phyloP scores from a whole-genome alignment of 441 rosid species.

The Euphorbia celastroides region DNA sequence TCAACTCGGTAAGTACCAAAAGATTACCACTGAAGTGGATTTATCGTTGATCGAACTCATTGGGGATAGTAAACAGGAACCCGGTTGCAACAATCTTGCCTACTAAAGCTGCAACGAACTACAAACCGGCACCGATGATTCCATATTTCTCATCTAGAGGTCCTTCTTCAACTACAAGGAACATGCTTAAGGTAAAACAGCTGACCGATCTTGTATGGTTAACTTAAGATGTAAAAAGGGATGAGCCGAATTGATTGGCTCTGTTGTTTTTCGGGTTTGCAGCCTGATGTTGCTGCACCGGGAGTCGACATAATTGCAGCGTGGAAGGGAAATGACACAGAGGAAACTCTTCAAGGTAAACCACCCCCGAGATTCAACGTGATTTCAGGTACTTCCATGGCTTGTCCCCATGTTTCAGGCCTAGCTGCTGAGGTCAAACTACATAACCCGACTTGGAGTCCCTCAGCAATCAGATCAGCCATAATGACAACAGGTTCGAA shows the following conservation, averaged over 20 bases:
- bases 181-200: constrained; percentile 57
- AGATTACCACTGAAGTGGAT: not conserved
- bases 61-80: constrained; percentile 28
- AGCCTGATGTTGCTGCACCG: constrained; percentile 87
- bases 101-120: constrained; percentile 35
- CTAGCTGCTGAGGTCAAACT: constrained; percentile 53
- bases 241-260: not conserved
- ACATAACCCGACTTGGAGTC: constrained; percentile 51
- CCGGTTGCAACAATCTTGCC: constrained; percentile 73
- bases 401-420: constrained; percentile 75
- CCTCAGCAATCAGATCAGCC: constrained; percentile 65
- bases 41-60: not conserved
- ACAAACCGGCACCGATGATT: constrained; percentile 56
- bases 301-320: constrained; percentile 75
- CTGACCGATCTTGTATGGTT: not conserved
- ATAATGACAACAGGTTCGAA: constrained; percentile 61
- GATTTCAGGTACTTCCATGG: constrained; percentile 83
- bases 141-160: constrained; percentile 77
- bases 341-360: constrained; percentile 36
- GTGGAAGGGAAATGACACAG: constrained; percentile 59
- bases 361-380: constrained; percentile 43
- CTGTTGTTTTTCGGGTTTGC: constrained; percentile 14
- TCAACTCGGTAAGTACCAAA: constrained; percentile 43
- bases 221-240: too few species aligned
- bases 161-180: constrained; percentile 51